These are phyloP conservation scores for Suillus ampliporus DNA, from an alignment of 768 basidiomycete genomes.

Conservation along the genomic window DNA sequence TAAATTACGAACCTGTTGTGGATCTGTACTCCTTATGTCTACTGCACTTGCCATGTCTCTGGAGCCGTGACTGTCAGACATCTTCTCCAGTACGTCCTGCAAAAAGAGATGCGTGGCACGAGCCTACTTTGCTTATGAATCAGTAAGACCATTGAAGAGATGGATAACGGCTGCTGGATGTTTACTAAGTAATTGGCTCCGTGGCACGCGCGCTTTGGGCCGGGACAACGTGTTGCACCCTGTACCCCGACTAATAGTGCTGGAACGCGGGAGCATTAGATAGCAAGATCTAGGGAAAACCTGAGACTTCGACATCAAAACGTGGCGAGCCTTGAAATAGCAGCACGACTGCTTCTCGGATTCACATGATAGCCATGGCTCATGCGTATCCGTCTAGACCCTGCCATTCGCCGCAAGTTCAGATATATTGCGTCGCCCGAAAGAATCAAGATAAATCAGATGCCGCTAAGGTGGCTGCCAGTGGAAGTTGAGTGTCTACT, in stretches of 20 bases:
- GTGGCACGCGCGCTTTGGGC: neutral
- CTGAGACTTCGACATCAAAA: constrained; percentile 6
- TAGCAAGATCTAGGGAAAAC: neutral
- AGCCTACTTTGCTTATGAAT: neutral
- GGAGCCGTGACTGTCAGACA: constrained; percentile 22
- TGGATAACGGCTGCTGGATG: neutral
- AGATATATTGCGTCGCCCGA: neutral
- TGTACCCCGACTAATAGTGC: neutral
- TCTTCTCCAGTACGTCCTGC: neutral
- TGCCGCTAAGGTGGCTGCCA: neutral
- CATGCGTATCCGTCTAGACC: neutral
- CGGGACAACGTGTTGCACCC: constrained; percentile 3
- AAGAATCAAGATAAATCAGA: too few species aligned
- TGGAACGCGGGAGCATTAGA: neutral
- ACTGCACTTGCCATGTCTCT: constrained; percentile 8
- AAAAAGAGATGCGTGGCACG: neutral
- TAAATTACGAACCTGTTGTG: constrained; percentile 5
- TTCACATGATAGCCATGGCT: neutral
- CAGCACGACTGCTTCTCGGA: neutral
- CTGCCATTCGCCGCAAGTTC: neutral
- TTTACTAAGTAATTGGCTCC: neutral
- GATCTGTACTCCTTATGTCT: neutral
- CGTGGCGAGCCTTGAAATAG: neutral
- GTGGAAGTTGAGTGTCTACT: too few species aligned
- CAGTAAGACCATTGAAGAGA: neutral